Conservation (phyloP, 2,329 filamentous ascomycete species). For the Aureobasidium sp. region DNA sequence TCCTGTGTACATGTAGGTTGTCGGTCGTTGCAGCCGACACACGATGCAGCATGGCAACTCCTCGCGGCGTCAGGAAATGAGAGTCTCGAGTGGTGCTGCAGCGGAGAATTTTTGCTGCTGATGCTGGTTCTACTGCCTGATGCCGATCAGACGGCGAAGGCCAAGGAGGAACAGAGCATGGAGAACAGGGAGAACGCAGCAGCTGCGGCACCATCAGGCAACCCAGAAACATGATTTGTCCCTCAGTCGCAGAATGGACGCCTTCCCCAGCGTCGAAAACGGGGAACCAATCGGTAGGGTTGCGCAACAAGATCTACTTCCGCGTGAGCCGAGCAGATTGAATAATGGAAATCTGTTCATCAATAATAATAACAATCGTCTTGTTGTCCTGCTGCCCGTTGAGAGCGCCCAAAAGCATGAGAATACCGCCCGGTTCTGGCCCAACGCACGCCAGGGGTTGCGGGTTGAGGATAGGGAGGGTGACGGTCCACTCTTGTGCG, state of each 20-base stretch:
- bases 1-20: not conserved
- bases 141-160: constrained; percentile 7
- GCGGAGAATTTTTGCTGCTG: constrained; percentile 6
- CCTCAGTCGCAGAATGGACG: not conserved
- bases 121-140: constrained; percentile 5
- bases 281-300: constrained; percentile 13
- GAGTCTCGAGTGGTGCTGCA: constrained; percentile 5
- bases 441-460: constrained; percentile 12
- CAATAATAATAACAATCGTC: not conserved
- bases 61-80: constrained; percentile 1
- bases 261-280: not conserved
- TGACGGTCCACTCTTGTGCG: constrained; percentile 1
- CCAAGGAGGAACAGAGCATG: constrained; percentile 1
- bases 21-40: not conserved
- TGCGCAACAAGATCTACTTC: constrained; percentile 13
- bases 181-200: constrained; percentile 1
- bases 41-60: constrained; percentile 5
- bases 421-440: constrained; percentile 4
- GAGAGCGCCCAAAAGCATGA: not conserved
- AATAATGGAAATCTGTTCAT: constrained; percentile 7
- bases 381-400: constrained; percentile 14
- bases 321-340: constrained; percentile 14
- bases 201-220: not conserved
- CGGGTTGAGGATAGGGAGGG: not conserved
- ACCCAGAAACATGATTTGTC: not conserved